These are phyloP conservation scores for Saccharomycopsis babjevae DNA, from an alignment of 805 yeast genomes.

Conservation along the genomic window DNA sequence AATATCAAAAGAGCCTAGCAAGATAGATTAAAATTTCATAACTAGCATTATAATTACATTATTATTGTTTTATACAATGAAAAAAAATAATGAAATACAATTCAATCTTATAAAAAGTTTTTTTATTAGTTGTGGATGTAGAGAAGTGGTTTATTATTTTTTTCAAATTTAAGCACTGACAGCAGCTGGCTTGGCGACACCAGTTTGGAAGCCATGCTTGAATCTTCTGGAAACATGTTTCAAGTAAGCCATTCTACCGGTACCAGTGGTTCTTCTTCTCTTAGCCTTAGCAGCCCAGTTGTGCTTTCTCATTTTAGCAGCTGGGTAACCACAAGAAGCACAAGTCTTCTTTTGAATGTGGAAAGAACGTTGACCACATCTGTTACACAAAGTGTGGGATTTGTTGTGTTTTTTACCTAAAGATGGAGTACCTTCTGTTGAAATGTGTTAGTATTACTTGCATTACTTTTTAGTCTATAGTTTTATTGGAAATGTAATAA, in stretches of 20 bases:
- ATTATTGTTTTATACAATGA: not conserved
- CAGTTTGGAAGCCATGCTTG: slow-evolving; percentile 98
- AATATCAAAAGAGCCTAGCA: not conserved
- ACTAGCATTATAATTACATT: slow-evolving; percentile 1
- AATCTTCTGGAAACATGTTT: slow-evolving; percentile 96
- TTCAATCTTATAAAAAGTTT: slow-evolving; percentile 1
- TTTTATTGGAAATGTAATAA: not conserved
- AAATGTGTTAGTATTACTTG: slow-evolving; percentile 24
- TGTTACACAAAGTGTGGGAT: slow-evolving; percentile 97
- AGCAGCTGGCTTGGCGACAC: slow-evolving; percentile 60
- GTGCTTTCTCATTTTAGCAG: slow-evolving; percentile 96
- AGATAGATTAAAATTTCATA: not conserved
- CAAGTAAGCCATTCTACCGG: slow-evolving; percentile 98
- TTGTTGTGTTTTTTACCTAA: slow-evolving; percentile 99
- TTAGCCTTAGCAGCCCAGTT: slow-evolving; percentile 99
- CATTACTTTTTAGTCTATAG: not conserved
- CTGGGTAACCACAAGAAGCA: slow-evolving; percentile 98
- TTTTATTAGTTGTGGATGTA: slow-evolving; percentile 1
- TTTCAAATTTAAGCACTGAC: slow-evolving; percentile 28
- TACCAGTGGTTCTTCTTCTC: slow-evolving; percentile 99
- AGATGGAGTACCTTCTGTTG: slow-evolving; percentile 97
- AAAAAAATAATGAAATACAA: not conserved
- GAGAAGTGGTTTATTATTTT: not conserved
- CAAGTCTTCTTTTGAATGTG: slow-evolving; percentile 99
- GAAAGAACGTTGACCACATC: slow-evolving; percentile 99